Evolutionary conservation across 495 filamentous ascomycete genomes (phyloP).

Genomic region (Aspergillus carlsbadensis): DNA sequence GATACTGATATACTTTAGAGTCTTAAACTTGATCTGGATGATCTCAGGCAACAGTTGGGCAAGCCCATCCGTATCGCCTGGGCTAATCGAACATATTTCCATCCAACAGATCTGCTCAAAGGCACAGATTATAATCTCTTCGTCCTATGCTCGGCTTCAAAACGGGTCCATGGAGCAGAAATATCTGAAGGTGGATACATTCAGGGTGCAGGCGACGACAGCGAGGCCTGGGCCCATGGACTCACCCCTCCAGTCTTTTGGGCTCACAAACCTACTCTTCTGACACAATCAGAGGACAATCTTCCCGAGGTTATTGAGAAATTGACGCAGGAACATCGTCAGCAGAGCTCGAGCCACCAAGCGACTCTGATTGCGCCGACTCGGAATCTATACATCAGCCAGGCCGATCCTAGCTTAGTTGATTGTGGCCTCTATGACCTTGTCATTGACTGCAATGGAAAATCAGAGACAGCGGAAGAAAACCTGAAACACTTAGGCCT

Average conservation of each 20-base stretch:
- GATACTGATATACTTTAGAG: constrained; percentile 29
- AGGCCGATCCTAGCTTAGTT: constrained; percentile 15
- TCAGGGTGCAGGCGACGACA: constrained; percentile 92
- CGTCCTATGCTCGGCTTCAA: constrained; percentile 79
- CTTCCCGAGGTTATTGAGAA: constrained; percentile 60
- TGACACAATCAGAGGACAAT: constrained; percentile 60
- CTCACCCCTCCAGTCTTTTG: constrained; percentile 79
- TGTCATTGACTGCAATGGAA: constrained; percentile 45
- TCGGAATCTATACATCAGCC: constrained; percentile 39
- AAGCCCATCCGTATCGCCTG: constrained; percentile 43
- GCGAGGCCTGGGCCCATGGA: constrained; percentile 81
- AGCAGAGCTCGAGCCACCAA: constrained; percentile 21
- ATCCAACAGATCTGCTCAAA: constrained; percentile 39
- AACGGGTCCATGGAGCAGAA: constrained; percentile 63
- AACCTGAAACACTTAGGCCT: constrained; percentile 55
- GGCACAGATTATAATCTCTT: constrained; percentile 55
- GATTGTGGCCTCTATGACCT: constrained; percentile 36
- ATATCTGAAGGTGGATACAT: constrained; percentile 76
- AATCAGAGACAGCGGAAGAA: constrained; percentile 29
- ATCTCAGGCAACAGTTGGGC: constrained; percentile 35
- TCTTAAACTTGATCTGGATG: constrained; percentile 49
- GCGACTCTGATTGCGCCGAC: constrained; percentile 39
- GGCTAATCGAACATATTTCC: constrained; percentile 43
- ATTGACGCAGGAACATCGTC: constrained; percentile 42
- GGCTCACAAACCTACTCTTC: constrained; percentile 56